Base-by-base conservation (phyloP, 345 rosid species). In the Murraya koenigii region DNA sequence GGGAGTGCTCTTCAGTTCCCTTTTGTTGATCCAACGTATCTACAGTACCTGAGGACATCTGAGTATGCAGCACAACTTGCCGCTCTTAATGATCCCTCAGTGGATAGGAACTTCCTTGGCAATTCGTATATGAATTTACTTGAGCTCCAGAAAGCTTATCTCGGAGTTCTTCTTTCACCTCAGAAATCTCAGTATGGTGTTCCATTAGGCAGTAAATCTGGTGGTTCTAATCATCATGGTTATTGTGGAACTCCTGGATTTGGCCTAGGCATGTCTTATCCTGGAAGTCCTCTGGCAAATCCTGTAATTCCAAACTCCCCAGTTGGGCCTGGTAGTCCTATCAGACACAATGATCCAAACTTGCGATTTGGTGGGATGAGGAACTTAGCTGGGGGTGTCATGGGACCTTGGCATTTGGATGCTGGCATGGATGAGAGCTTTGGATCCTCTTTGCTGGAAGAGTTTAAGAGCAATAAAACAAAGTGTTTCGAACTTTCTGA, bases 391-490 rank as follows among this genome's bases (percentile, higher is more conserved):
- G 94, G 92, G 55, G 87, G 89, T 39, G 79, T 84, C 69, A 85
- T 85, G 82, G 92, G 84, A 63, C 79, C 88, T 39, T 92, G 94
- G 97, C 85, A 82, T 75, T 79, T 90, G 80, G 90, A 85, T 85
- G 87, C 66, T 69, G 75, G 66, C 79, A 78, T 90, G 85, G 87
- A 84, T 71, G 92, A 79, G 60, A 80, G 84, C 76, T 89, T 86
- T 80, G 89, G 81, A 22, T 89, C 94, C 41, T 89, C 94, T 33
- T 81, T 90, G 75, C 87, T 92, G 22, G 97, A 90, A 84, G 93
- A 92, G 83, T 92, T 92, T 74, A 92, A 92, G 81, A 84, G 89
- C 78, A 88, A 90, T 64, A 90, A 92, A 82, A 82, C 92, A 41
- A 89, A 88, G 75, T 87, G 90, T 26, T 82, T 92, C 25, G 91